Conservation (phyloP, 208 protist genomes). For the Phytomonas francai region DNA sequence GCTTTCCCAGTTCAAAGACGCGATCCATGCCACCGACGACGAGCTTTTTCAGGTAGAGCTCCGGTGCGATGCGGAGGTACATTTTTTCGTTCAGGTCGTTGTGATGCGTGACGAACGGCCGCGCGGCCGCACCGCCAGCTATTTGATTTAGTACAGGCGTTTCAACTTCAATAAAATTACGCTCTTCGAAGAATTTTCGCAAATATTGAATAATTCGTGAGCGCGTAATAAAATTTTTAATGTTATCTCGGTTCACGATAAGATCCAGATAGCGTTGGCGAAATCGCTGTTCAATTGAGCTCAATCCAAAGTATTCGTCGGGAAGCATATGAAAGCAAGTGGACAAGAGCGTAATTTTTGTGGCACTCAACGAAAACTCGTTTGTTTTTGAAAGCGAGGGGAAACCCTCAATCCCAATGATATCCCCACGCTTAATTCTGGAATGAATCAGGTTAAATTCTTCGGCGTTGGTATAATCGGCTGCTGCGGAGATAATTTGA, state of each 20-base stretch:
- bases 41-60: slow-evolving; percentile 99
- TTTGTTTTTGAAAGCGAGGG: slow-evolving; percentile 84
- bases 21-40: slow-evolving; percentile 99
- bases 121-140: slow-evolving; percentile 97
- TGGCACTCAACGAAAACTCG: slow-evolving; percentile 88
- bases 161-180: slow-evolving; percentile 97
- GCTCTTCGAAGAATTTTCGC: slow-evolving; percentile 95
- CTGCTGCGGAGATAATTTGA: slow-evolving; percentile 88
- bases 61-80: slow-evolving; percentile 98
- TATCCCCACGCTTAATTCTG: slow-evolving; percentile 96
- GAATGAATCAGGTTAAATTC: slow-evolving; percentile 84
- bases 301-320: slow-evolving; percentile 90
- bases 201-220: slow-evolving; percentile 96
- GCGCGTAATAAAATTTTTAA: slow-evolving; percentile 92
- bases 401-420: slow-evolving; percentile 95
- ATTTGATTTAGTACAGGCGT: slow-evolving; percentile 99
- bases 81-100: slow-evolving; percentile 98
- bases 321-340: slow-evolving; percentile 99
- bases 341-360: slow-evolving; percentile 78
- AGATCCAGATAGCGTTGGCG: slow-evolving; percentile 99
- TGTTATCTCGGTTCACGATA: slow-evolving; percentile 95
- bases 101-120: slow-evolving; percentile 99
- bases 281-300: slow-evolving; percentile 93
- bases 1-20: slow-evolving; percentile 99
- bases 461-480: slow-evolving; percentile 55